These are phyloP conservation scores for Thinopyrum obtusiflorum DNA, from an alignment of 202 grass and related monocot species.

Conservation along the genomic window DNA sequence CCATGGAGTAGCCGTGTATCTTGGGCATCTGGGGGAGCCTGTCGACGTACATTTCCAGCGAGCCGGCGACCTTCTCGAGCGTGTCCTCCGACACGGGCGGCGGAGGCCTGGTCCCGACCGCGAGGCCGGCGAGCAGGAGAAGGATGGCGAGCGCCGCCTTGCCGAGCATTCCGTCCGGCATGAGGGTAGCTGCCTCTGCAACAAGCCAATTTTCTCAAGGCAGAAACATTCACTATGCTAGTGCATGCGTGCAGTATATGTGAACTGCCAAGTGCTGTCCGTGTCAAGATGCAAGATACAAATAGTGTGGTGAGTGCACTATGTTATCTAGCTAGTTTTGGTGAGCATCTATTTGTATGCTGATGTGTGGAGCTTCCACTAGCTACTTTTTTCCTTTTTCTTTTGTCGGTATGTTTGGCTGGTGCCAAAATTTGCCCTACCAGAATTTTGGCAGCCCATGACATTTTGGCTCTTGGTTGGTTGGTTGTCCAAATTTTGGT, in stretches of 20 bases:
- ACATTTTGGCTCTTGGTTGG: too few species aligned
- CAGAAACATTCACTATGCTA: neutral
- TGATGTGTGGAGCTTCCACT: slow-evolving; percentile 31
- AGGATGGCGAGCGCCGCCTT: slow-evolving; percentile 10
- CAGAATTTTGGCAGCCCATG: too few species aligned
- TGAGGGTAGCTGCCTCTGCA: neutral
- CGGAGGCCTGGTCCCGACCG: neutral
- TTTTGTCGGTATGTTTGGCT: too few species aligned
- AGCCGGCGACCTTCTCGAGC: slow-evolving; percentile 41
- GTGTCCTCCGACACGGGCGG: slow-evolving; percentile 26
- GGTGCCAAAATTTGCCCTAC: too few species aligned
- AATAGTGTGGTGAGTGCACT: neutral
- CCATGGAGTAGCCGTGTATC: slow-evolving; percentile 45
- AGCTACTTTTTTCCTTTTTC: neutral
- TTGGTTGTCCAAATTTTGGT: too few species aligned
- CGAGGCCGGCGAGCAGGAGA: neutral
- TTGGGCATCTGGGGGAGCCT: slow-evolving; percentile 58
- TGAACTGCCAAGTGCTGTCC: neutral
- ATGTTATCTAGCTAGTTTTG: neutral
- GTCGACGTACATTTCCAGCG: slow-evolving; percentile 66
- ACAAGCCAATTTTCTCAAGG: neutral
- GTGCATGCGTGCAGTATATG: neutral
- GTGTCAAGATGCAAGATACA: neutral
- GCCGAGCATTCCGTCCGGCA: slow-evolving; percentile 2
- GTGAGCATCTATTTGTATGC: neutral